Base-by-base conservation (phyloP, 257 asterid species). In the Solanum rostratum region DNA sequence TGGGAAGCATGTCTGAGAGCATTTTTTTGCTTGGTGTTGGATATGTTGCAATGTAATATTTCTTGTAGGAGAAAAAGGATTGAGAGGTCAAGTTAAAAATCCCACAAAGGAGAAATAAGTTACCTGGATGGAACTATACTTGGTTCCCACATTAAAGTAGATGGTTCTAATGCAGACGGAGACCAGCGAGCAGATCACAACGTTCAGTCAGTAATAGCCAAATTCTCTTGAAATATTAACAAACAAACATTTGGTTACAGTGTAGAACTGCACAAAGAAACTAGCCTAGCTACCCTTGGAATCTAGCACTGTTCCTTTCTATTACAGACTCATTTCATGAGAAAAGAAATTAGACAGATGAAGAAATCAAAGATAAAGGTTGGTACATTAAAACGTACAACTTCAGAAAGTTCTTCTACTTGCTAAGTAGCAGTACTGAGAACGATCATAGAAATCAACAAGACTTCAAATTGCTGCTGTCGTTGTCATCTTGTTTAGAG, bases 211-310 rank as follows among this genome's bases (percentile, higher is more conserved):
- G 93, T 97, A 97, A 74, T 97, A 97, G 7, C 99, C 98, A 68
- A 95, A 95, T 92, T 95, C 99, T 90, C 99, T 91, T 9, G 98
- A 93, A 98, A 97, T 97, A 54, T 97, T 97, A 71, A 97, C 88
- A 80, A 92, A 97, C 0, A 97, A 97, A 33, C 98, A 96, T 79
- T 91, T 91, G 20, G 99, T 97, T 82, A 97, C 89, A 13, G 97
- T 95, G 78, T 90, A 86, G 6, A 96, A 90, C 89, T 95, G 99
- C 99, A 92, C 95, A 62, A 93, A 81, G 91, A 95, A 95, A 90
- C 98, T 95, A 79, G 98, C 98, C 84, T 93, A 98, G 68, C 98
- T 96, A 63, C 99, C 99, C 41, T 98, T 97, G 55, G 98, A 92
- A 87, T 96, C 99, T 2, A 96, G 88, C 83, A 95, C 94, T 0